Base-by-base conservation (phyloP, 169 alveolate genomes). In the Amoebophrya sp. region DNA sequence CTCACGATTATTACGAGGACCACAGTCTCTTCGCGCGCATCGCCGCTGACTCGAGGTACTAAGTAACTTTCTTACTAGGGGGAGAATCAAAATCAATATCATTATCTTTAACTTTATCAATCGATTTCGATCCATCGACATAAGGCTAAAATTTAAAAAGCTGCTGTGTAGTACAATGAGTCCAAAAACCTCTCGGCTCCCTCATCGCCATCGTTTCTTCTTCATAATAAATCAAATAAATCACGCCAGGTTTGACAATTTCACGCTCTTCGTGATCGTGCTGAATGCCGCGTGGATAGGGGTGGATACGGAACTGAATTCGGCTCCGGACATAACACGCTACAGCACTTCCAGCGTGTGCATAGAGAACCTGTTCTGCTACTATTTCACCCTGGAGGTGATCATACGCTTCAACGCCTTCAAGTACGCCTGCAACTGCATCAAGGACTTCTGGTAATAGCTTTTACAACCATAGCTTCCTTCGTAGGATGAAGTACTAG, bases 361-460 rank as follows among this genome's bases (percentile, higher is more conserved):
- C 34, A 58, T 58, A 13, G 78, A 58, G 78, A 58, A 58, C 34
- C 78, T n/a, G 78, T 58, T 58, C 23, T 58, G 78, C 78, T 58
- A 58, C 78, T 58, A 58, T 29, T 58, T 58, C 78, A 58, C 78
- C 7, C 0, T 58, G 2, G 78, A 58, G 23, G 78, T 58, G 0
- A 58, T 58, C 26, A 16, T 58, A 16, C 78, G 78, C 78, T 58
- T 58, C 78, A 58, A 58, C 78, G 78, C 78, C 26, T 58, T 58
- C 78, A 58, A 58, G 78, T 58, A 58, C 78, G 78, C 78, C 38
- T 58, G 78, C 78, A 58, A 58, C 78, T 58, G 78, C 78, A 58
- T 58, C 78, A 58, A 58, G 34, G 78, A 58, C 78, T 58, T 58
- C 23, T 58, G 78, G 78, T 58, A 23, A n/a, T n/a, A n/a, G n/a